Evolutionary conservation across 495 filamentous ascomycete species (phyloP), one percentile per base, ranked within the genome.

Genomic region (Parmelia sp.): DNA sequence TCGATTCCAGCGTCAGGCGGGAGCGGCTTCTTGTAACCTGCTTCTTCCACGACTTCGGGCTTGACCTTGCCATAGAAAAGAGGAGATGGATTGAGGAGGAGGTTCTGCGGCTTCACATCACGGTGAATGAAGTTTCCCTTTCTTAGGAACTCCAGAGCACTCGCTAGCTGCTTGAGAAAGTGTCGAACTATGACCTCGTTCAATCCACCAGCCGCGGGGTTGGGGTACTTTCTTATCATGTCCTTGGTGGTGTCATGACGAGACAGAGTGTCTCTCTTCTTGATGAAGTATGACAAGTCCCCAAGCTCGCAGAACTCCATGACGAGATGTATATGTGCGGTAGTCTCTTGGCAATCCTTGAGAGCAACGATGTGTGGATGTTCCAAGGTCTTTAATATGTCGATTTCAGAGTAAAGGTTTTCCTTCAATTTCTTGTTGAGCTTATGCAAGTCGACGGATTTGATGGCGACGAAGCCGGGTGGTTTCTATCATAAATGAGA

Each of bases 301-400:
- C 94, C 92, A 39, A 98, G 79, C 70, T 95, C 90, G 76, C 94
- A 98, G 76, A 92, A 97, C 74, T 98, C 95, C 95, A 97, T 98
- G 57, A 97, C 88, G 25, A 98, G 82, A 76, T 98, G 92, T 74
- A 97, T 96, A 64, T 96, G 90, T 25, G 87, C 86, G 9, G 82
- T 76, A 6, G 90, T 86, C 72, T 97, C 93, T 74, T 90, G 82
- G 78, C 91, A 96, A 73, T 96, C 90, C 76, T 94, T 92, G 58
- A 98, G 84, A 60, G 92, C 90, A 68, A 97, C 95, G 69, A 98
- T 97, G 72, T 98, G 94, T 33, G 94, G 94, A 75, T 97, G 95
- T 57, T 93, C 88, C 23, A 97, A 81, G 69, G 84, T 88, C 75
- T 92, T 91, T 68, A 98, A 84, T 62, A 97, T 97, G 65, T 92